Percentiles rank a stretch among this genome's conserved stretches.
Evolutionary conservation across 1,284 basidiomycete genomes (phyloP).

Genomic region (Golubevia sp.): DNA sequence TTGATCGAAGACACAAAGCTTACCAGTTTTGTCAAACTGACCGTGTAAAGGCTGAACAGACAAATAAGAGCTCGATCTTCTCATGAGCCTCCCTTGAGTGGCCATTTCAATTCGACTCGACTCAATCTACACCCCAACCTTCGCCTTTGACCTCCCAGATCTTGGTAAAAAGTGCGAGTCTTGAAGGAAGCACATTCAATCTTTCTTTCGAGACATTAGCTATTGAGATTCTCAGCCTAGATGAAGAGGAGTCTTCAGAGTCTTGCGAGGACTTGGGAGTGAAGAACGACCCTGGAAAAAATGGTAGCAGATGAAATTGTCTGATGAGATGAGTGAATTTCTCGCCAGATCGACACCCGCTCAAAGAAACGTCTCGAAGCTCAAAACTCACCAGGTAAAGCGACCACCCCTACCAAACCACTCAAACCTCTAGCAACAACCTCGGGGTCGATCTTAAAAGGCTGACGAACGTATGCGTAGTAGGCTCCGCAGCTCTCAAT

Average conservation of each 20-base stretch:
- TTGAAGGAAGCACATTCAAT: constrained; percentile 16
- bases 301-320: background rate
- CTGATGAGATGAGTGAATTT: constrained; percentile 2
- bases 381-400: constrained; percentile 18
- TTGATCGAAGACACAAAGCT: too few relatives aligned
- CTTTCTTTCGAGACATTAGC: constrained; percentile 26
- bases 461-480: constrained; percentile 55
- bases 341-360: background rate
- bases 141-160: constrained; percentile 26
- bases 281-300: constrained; percentile 19
- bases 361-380: constrained; percentile 1
- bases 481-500: constrained; percentile 55
- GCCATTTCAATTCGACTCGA: constrained; percentile 2
- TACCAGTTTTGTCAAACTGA: too few relatives aligned
- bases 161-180: constrained; percentile 26
- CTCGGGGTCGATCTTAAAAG: constrained; percentile 23
- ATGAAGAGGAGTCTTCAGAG: constrained; percentile 4
- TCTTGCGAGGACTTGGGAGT: constrained; percentile 6
- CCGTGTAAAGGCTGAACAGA: too few relatives aligned
- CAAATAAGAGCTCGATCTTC: too few relatives aligned
- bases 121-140: constrained; percentile 19
- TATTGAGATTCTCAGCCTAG: constrained; percentile 22
- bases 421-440: constrained; percentile 34
- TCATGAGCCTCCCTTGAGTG: too few relatives aligned
- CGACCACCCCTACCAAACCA: constrained; percentile 34